These are phyloP conservation scores for Inonotus hispidus DNA, from an alignment of 1,284 basidiomycete species.

Conservation along the genomic window DNA sequence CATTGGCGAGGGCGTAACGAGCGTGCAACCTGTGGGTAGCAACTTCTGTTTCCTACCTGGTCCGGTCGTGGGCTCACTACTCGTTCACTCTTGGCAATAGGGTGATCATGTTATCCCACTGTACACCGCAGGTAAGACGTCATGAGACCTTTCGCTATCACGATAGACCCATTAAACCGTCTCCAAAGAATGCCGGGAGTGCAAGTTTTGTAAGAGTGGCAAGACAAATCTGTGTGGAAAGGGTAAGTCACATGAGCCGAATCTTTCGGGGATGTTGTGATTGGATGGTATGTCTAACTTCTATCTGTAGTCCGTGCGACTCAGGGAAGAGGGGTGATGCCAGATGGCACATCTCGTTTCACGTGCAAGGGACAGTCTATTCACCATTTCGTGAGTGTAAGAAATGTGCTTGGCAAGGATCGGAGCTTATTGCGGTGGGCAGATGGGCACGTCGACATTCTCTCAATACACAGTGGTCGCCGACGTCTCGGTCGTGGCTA, in stretches of 20 bases:
- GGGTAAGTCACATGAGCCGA: conserved; percentile 40
- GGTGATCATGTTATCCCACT: conserved; percentile 94
- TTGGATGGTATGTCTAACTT: not conserved
- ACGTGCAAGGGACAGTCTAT: conserved; percentile 84
- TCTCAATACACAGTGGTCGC: conserved; percentile 99
- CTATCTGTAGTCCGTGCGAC: conserved; percentile 73
- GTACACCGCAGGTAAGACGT: conserved; percentile 75
- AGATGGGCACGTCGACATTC: conserved; percentile 99
- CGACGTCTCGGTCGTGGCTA: conserved; percentile 92
- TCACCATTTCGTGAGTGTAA: conserved; percentile 77
- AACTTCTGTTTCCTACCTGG: conserved; percentile 13
- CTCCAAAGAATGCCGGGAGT: conserved; percentile 80
- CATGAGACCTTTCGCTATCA: not conserved
- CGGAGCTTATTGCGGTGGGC: not conserved
- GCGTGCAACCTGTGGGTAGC: conserved; percentile 59
- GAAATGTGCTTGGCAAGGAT: not conserved
- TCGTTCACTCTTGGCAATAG: conserved; percentile 26
- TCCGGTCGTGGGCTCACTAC: not conserved
- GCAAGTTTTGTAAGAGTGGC: conserved; percentile 98
- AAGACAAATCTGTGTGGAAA: conserved; percentile 96
- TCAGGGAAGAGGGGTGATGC: conserved; percentile 96
- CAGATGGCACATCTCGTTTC: conserved; percentile 90
- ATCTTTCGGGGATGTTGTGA: not conserved
- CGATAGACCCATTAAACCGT: conserved; percentile 2
- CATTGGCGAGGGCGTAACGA: conserved; percentile 88